Conservation (phyloP, 2,329 filamentous ascomycete genomes). For the Chaetomiaceae sp. region DNA sequence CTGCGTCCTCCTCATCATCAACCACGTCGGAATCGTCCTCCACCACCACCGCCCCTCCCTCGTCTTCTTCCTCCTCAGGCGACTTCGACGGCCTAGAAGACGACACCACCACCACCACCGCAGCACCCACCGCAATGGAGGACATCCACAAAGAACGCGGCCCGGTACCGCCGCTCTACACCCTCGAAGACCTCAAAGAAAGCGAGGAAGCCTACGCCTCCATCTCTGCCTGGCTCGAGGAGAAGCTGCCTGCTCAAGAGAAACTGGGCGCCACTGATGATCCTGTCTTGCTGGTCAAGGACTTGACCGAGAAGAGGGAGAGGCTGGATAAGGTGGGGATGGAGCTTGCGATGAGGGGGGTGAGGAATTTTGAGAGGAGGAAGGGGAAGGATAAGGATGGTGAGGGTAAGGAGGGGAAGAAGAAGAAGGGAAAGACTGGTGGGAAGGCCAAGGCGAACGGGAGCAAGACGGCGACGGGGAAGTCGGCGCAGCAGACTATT, state of each 20-base stretch:
- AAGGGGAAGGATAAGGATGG: constrained; percentile 32
- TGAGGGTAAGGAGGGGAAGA: constrained; percentile 22
- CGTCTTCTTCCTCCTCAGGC: constrained; percentile 45
- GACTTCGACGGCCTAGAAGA: constrained; percentile 77
- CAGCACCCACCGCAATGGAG: constrained; percentile 35
- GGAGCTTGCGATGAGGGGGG: constrained; percentile 66
- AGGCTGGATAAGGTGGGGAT: constrained; percentile 67
- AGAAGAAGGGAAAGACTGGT: constrained; percentile 27
- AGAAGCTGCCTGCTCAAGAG: constrained; percentile 66
- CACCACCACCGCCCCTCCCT: constrained; percentile 38
- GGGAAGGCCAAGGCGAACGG: constrained; percentile 32
- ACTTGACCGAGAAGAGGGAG: constrained; percentile 64
- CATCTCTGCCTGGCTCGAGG: constrained; percentile 68
- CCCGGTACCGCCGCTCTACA: constrained; percentile 64
- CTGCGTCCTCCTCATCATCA: constrained; percentile 41
- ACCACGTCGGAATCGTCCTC: constrained; percentile 31
- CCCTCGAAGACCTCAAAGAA: constrained; percentile 63
- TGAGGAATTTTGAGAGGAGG: constrained; percentile 50
- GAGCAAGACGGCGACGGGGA: constrained; percentile 21
- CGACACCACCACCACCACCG: constrained; percentile 41
- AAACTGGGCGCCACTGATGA: constrained; percentile 67
- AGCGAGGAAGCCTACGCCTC: constrained; percentile 60
- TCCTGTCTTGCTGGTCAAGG: constrained; percentile 67
- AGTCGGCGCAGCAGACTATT: constrained; percentile 32
- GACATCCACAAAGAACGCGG: constrained; percentile 44